Evolutionary conservation across 2,329 filamentous ascomycete species (phyloP).

Genomic region (Cordyceps cateniannulata): DNA sequence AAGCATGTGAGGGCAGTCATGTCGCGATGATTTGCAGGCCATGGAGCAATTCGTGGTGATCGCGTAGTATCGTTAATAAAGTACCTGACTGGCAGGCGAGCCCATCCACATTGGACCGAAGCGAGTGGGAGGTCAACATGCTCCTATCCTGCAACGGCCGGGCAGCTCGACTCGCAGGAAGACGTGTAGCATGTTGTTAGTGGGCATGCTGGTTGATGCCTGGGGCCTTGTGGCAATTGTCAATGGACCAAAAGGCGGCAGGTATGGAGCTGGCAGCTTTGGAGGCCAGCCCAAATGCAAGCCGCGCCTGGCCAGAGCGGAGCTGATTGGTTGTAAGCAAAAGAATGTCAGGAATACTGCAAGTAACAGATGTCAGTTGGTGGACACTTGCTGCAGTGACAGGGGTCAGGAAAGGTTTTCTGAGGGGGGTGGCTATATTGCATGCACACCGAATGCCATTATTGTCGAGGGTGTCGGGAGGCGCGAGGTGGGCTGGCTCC

Average conservation of each 20-base stretch:
- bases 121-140: neutral
- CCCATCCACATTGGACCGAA: neutral
- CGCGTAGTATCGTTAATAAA: neutral
- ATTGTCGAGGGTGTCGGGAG: conserved; percentile 19
- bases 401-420: conserved; percentile 13
- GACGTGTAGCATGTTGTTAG: neutral
- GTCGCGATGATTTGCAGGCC: neutral
- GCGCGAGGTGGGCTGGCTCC: conserved; percentile 7
- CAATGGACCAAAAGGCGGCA: conserved; percentile 1
- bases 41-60: neutral
- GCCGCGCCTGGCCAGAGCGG: conserved; percentile 2
- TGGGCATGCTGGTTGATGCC: neutral
- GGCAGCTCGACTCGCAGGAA: neutral
- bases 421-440: conserved; percentile 22
- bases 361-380: conserved; percentile 16
- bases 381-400: conserved; percentile 14
- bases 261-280: conserved; percentile 1
- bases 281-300: conserved; percentile 10
- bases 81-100: neutral
- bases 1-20: neutral
- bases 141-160: neutral
- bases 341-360: neutral
- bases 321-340: conserved; percentile 4
- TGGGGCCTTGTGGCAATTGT: neutral
- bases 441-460: conserved; percentile 24